These are phyloP conservation scores for Fomitopsis pinicola DNA, from an alignment of 1,284 basidiomycete genomes.

Conservation along the genomic window DNA sequence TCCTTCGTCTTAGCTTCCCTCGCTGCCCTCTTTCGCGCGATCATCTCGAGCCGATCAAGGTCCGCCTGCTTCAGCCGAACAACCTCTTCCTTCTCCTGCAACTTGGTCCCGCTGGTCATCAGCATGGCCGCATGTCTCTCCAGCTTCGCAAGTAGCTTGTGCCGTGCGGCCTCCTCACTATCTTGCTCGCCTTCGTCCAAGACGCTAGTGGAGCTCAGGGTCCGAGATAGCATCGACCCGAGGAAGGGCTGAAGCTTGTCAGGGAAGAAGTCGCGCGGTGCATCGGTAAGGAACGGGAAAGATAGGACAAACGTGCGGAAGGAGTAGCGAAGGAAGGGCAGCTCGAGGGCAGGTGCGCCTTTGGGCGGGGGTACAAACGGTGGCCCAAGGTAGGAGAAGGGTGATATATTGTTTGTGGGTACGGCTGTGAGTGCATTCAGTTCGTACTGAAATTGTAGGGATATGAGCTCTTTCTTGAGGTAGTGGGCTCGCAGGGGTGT, in stretches of 20 bases:
- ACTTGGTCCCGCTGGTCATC: conserved; percentile 76
- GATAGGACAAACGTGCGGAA: conserved; percentile 90
- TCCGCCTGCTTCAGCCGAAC: conserved; percentile 82
- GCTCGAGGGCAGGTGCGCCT: conserved; percentile 57
- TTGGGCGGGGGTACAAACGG: conserved; percentile 78
- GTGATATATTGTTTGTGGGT: conserved; percentile 54
- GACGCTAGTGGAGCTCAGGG: conserved; percentile 63
- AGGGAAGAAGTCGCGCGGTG: conserved; percentile 86
- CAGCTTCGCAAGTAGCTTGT: conserved; percentile 58
- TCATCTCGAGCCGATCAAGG: conserved; percentile 68
- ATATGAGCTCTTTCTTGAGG: conserved; percentile 42
- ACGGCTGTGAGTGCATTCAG: conserved; percentile 65
- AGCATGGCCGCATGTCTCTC: conserved; percentile 84
- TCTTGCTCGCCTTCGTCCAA: conserved; percentile 57
- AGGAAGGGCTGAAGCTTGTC: conserved; percentile 92
- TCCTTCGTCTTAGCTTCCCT: conserved; percentile 41
- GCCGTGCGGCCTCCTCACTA: conserved; percentile 42
- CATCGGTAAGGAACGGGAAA: conserved; percentile 87
- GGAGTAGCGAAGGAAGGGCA: conserved; percentile 85
- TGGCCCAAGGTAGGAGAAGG: conserved; percentile 81
- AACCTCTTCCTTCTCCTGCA: conserved; percentile 80
- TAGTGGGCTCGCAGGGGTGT: conserved; percentile 32
- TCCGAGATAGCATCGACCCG: conserved; percentile 73
- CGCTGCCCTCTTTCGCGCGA: conserved; percentile 59
- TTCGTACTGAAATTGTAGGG: conserved; percentile 79